Conservation (phyloP, 257 asterid genomes). For the Capsicum baccatum region DNA sequence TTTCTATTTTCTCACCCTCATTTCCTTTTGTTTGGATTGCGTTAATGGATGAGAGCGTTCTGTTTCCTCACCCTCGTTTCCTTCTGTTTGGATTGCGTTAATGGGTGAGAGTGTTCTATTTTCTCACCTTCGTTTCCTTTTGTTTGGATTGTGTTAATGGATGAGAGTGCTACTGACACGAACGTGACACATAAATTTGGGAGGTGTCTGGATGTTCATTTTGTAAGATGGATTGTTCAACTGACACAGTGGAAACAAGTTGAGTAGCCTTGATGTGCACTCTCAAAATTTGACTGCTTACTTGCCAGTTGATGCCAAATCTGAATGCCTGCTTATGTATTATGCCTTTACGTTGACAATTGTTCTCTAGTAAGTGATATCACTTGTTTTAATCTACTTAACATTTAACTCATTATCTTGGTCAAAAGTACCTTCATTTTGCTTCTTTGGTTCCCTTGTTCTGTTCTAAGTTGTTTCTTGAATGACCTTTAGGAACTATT, state of each 20-base stretch:
- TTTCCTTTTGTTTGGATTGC: conserved; percentile 16
- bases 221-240: no score
- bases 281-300: no score
- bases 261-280: no score
- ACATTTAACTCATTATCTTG: neutral
- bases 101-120: neutral
- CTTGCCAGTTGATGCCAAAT: no score
- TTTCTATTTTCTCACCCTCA: neutral
- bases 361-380: neutral
- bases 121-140: neutral
- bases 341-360: neutral
- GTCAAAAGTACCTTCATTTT: neutral
- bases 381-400: neutral
- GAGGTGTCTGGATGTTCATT: no score
- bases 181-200: no score
- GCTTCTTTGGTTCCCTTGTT: conserved; percentile 17
- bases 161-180: neutral
- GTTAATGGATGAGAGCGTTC: conserved; percentile 9
- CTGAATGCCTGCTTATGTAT: no score
- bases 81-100: conserved; percentile 9
- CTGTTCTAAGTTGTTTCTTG: conserved; percentile 20
- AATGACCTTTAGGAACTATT: conserved; percentile 75
- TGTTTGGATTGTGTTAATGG: conserved; percentile 12
- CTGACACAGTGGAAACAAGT: no score
- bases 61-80: neutral